These are phyloP conservation scores for Hypoxylon cercidicola DNA, from an alignment of 495 filamentous ascomycete species.

Conservation along the genomic window DNA sequence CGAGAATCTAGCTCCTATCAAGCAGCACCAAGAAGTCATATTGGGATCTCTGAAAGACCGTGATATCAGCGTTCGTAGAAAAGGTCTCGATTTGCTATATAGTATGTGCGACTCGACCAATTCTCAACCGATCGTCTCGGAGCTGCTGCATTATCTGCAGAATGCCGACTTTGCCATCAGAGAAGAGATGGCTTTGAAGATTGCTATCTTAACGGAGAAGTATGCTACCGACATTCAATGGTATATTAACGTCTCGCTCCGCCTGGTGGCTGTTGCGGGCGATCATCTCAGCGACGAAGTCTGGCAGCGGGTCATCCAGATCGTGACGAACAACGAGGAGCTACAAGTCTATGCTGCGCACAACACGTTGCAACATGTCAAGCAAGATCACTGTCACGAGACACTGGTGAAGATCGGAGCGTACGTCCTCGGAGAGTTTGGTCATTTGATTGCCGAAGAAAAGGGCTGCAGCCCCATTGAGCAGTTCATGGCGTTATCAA, in stretches of 20 bases:
- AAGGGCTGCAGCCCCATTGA: constrained; percentile 95
- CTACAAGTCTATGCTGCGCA: constrained; percentile 96
- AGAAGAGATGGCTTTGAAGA: constrained; percentile 99
- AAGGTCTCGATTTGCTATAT: constrained; percentile 95
- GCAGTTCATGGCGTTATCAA: constrained; percentile 92
- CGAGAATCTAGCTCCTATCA: constrained; percentile 96
- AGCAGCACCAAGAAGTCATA: constrained; percentile 97
- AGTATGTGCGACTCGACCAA: constrained; percentile 99
- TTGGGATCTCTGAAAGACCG: constrained; percentile 92
- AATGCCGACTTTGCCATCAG: constrained; percentile 97
- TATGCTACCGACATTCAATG: constrained; percentile 98
- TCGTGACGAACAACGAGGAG: constrained; percentile 99
- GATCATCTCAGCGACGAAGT: constrained; percentile 99
- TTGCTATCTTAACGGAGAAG: constrained; percentile 97
- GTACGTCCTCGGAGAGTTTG: constrained; percentile 96
- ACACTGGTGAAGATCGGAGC: constrained; percentile 97
- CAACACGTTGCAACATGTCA: constrained; percentile 88
- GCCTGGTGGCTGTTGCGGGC: constrained; percentile 94
- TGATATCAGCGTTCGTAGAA: constrained; percentile 96
- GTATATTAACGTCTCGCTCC: constrained; percentile 98
- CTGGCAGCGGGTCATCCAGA: constrained; percentile 99
- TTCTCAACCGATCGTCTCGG: constrained; percentile 89
- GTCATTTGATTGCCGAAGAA: constrained; percentile 96
- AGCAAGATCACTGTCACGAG: constrained; percentile 93
- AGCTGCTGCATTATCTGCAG: constrained; percentile 93